Percentiles rank a stretch among this genome's conserved stretches.
Conservation (phyloP, 2,329 filamentous ascomycete genomes). For the Trichoderma asperellum region DNA sequence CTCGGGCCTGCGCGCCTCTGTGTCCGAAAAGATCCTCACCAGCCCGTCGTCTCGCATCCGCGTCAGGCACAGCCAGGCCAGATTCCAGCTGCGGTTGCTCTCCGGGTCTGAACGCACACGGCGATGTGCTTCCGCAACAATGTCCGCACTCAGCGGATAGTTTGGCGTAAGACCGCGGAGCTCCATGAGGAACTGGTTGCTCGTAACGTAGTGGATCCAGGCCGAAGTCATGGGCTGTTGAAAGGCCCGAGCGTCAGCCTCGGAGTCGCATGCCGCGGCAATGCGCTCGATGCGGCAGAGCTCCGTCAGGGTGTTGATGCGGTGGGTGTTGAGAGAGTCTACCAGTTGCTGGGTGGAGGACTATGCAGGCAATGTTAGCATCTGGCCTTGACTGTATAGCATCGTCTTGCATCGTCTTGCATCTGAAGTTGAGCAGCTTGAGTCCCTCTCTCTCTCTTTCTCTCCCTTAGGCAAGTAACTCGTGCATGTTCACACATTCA, state of each 20-base stretch:
- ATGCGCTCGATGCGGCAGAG: conserved; percentile 72
- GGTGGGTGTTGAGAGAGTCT: conserved; percentile 65
- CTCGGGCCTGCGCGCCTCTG: conserved; percentile 63
- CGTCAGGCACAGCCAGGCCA: conserved; percentile 70
- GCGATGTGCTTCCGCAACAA: conserved; percentile 66
- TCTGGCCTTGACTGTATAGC: background rate
- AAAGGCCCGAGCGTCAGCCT: conserved; percentile 62
- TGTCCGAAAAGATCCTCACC: conserved; percentile 62
- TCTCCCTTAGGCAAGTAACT: background rate
- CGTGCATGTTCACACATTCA: background rate
- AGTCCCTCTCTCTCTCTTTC: background rate
- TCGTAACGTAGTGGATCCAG: conserved; percentile 73
- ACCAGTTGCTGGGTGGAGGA: conserved; percentile 55
- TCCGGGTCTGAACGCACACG: conserved; percentile 66
- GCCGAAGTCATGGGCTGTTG: conserved; percentile 69
- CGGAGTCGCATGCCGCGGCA: conserved; percentile 60
- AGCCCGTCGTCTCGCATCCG: conserved; percentile 68
- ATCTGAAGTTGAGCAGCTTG: background rate
- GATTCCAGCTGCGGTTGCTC: conserved; percentile 74
- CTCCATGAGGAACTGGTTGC: conserved; percentile 70
- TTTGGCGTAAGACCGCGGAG: conserved; percentile 68
- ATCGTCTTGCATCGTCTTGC: background rate
- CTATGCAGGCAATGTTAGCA: conserved; percentile 1
- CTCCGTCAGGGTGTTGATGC: conserved; percentile 74
- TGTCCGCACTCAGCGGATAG: conserved; percentile 69